Percentiles rank a stretch among this genome's conserved stretches.
These are phyloP conservation scores for Cryptococcus wingfieldii DNA, from an alignment of 1,284 basidiomycete species.

Conservation along the genomic window DNA sequence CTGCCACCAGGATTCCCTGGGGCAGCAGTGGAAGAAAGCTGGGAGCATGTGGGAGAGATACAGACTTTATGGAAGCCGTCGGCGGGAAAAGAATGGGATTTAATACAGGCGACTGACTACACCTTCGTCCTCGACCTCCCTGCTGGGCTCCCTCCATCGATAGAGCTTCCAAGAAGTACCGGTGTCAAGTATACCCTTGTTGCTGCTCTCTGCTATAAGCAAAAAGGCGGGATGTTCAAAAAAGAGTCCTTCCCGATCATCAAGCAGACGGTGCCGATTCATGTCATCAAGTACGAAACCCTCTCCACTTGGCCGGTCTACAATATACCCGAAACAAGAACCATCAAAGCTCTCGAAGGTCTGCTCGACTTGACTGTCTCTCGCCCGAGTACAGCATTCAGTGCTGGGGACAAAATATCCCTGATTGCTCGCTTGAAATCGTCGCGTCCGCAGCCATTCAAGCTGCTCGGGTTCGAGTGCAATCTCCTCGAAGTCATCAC, in stretches of 20 bases:
- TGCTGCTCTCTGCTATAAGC: slow-evolving; percentile 73
- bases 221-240: slow-evolving; percentile 74
- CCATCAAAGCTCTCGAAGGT: slow-evolving; percentile 57
- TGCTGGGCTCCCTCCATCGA: slow-evolving; percentile 73
- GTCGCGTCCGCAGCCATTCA: slow-evolving; percentile 57
- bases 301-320: slow-evolving; percentile 87
- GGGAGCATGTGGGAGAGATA: slow-evolving; percentile 41
- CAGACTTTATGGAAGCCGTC: slow-evolving; percentile 39
- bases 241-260: slow-evolving; percentile 60
- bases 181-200: slow-evolving; percentile 80
- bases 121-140: slow-evolving; percentile 80
- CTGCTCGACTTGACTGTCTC: slow-evolving; percentile 62
- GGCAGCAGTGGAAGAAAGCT: slow-evolving; percentile 53
- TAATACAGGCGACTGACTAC: slow-evolving; percentile 58
- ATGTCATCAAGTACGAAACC: slow-evolving; percentile 82
- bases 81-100: slow-evolving; percentile 57
- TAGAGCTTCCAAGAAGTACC: slow-evolving; percentile 68
- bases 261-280: slow-evolving; percentile 61
- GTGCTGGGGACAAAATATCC: slow-evolving; percentile 72
- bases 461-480: slow-evolving; percentile 75
- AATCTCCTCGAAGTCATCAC: slow-evolving; percentile 66
- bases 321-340: slow-evolving; percentile 68
- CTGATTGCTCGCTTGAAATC: slow-evolving; percentile 60
- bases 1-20: slow-evolving; percentile 37
- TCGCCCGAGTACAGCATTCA: slow-evolving; percentile 68